These are phyloP conservation scores for Torulaspora quercuum DNA, from an alignment of 805 yeast genomes.

Conservation along the genomic window DNA sequence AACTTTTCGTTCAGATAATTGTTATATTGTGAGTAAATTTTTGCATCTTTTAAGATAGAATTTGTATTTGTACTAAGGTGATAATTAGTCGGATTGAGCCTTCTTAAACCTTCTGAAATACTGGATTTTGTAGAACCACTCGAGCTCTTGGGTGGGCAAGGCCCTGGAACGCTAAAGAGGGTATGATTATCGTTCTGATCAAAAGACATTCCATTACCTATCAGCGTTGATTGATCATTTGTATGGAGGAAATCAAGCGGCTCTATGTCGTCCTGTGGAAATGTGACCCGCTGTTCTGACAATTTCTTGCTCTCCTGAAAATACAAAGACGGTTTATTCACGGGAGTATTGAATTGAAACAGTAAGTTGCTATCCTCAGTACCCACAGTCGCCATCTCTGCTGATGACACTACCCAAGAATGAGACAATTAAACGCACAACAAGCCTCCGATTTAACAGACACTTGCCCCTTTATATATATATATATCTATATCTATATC, in stretches of 20 bases:
- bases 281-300: too few species aligned
- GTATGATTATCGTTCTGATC: slow-evolving; percentile 1
- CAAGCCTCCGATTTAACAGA: too few species aligned
- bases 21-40: slow-evolving; percentile 18
- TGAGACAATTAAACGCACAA: too few species aligned
- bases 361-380: slow-evolving; percentile 14
- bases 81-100: slow-evolving; percentile 12
- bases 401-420: neutral
- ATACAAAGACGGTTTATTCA: slow-evolving; percentile 8
- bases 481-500: neutral
- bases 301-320: too few species aligned
- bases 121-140: too few species aligned
- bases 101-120: slow-evolving; percentile 2
- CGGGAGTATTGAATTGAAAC: slow-evolving; percentile 21
- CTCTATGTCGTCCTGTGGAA: too few species aligned
- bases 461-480: neutral
- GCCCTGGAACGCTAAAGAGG: slow-evolving; percentile 1
- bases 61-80: slow-evolving; percentile 5
- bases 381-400: slow-evolving; percentile 13
- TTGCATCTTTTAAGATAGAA: slow-evolving; percentile 2
- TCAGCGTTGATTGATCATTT: too few species aligned
- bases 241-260: too few species aligned
- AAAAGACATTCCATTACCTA: neutral
- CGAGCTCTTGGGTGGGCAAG: neutral
- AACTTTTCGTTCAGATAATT: slow-evolving; percentile 16